Percentiles rank a stretch among this genome's conserved stretches.
These are phyloP conservation scores for Aeminium ludgeri DNA, from an alignment of 495 filamentous ascomycete species.

Conservation along the genomic window DNA sequence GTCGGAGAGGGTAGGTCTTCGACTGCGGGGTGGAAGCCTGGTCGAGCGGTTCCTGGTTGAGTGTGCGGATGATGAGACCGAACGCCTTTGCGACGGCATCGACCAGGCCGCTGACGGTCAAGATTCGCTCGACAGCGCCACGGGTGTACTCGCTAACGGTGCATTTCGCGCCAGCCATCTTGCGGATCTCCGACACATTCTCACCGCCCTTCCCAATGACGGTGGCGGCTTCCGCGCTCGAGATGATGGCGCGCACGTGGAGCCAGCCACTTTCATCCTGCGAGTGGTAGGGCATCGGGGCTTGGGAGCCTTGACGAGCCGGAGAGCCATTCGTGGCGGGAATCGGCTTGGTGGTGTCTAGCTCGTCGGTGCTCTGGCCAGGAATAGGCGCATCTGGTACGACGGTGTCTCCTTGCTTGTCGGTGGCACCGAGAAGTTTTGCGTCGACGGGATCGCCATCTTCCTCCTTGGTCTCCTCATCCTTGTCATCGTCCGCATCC, in stretches of 20 bases:
- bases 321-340: conserved; percentile 34
- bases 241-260: conserved; percentile 88
- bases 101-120: conserved; percentile 88
- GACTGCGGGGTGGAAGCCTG: conserved; percentile 76
- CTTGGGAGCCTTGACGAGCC: conserved; percentile 30
- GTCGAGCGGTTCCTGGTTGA: conserved; percentile 88
- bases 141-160: conserved; percentile 96
- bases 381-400: conserved; percentile 56
- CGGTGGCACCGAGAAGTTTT: conserved; percentile 27
- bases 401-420: conserved; percentile 45
- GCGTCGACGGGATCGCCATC: conserved; percentile 25
- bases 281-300: conserved; percentile 32
- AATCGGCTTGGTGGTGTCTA: conserved; percentile 28
- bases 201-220: conserved; percentile 97
- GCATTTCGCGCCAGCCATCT: conserved; percentile 85
- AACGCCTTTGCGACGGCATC: conserved; percentile 98
- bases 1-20: conserved; percentile 90
- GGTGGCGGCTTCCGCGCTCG: conserved; percentile 89
- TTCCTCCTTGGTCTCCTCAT: conserved; percentile 14
- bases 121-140: conserved; percentile 87
- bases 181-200: conserved; percentile 88
- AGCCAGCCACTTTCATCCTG: conserved; percentile 93
- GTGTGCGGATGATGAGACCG: conserved; percentile 88
- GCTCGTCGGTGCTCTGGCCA: conserved; percentile 23
- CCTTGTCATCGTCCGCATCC: conserved; percentile 28